phyloP scores from a whole-genome alignment of 1,284 basidiomycete species.

The Cutaneotrichosporon sp. region DNA sequence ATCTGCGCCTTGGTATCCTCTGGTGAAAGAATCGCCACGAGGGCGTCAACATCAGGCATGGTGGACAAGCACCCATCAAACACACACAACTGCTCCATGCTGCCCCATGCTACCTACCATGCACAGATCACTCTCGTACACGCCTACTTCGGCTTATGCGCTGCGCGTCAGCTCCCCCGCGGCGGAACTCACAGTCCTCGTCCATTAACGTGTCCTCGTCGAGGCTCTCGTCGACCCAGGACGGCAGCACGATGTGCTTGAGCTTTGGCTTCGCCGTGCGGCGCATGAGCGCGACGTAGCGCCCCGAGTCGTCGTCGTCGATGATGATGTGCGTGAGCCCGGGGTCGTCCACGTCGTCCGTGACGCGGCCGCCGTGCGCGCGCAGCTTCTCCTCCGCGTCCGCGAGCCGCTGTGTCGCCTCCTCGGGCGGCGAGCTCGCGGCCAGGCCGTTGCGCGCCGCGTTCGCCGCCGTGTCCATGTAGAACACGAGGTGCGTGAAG shows the following conservation, averaged over 20 bases:
- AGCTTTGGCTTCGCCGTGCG: constrained; percentile 76
- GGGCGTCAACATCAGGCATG: no score
- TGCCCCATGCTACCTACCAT: no score
- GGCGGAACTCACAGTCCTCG: constrained; percentile 58
- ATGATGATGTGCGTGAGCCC: constrained; percentile 82
- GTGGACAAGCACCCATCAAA: no score
- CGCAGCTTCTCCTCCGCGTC: constrained; percentile 60
- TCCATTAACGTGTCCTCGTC: constrained; percentile 77
- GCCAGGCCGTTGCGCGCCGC: constrained; percentile 65
- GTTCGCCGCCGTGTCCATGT: constrained; percentile 77
- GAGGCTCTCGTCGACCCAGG: constrained; percentile 73
- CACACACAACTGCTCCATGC: no score
- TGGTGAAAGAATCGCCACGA: no score
- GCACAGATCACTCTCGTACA: no score
- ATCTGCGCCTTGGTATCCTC: no score
- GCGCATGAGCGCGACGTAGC: constrained; percentile 68
- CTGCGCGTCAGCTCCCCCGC: constrained; percentile 1
- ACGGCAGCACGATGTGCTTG: constrained; percentile 71
- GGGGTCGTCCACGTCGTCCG: constrained; percentile 64
- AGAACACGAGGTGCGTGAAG: constrained; percentile 81
- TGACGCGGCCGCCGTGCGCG: constrained; percentile 70
- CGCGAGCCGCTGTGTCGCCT: constrained; percentile 61
- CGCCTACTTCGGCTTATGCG: constrained; percentile 17
- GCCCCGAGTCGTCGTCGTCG: constrained; percentile 58
- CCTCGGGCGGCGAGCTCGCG: constrained; percentile 56